phyloP scores from a whole-genome alignment of 2,329 filamentous ascomycete genomes.

The Arthroderma sp. region DNA sequence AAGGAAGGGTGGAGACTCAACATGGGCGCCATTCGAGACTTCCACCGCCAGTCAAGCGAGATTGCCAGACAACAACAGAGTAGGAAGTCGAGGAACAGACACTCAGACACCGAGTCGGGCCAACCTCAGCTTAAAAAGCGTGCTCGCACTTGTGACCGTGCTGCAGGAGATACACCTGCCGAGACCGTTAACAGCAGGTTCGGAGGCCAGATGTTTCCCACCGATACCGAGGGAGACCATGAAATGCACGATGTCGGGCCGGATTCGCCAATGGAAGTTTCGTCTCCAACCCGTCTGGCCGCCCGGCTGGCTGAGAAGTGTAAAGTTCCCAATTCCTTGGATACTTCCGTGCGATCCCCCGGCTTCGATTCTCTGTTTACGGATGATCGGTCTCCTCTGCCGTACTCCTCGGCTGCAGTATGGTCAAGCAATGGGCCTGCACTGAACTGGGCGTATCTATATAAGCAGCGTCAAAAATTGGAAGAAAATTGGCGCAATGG shows the following conservation, averaged over 20 bases:
- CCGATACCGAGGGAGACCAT: conserved; percentile 31
- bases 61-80: conserved; percentile 19
- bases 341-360: neutral
- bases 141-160: conserved; percentile 34
- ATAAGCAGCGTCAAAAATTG: conserved; percentile 70
- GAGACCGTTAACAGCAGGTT: conserved; percentile 16
- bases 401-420: neutral
- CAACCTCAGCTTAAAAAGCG: conserved; percentile 44
- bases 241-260: conserved; percentile 32
- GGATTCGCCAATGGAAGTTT: conserved; percentile 10
- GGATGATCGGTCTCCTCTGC: neutral
- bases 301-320: neutral
- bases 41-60: conserved; percentile 45
- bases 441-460: conserved; percentile 87
- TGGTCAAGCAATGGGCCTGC: conserved; percentile 27
- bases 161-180: conserved; percentile 24
- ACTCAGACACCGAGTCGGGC: conserved; percentile 37
- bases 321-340: neutral
- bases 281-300: neutral
- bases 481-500: conserved; percentile 88
- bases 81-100: conserved; percentile 37
- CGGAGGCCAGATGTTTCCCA: neutral
- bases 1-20: conserved; percentile 77
- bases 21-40: conserved; percentile 50
- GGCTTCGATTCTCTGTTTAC: conserved; percentile 1